Percentiles rank a stretch among this genome's conserved stretches.
Conservation (phyloP, 768 basidiomycete genomes). For the Kwoniella dejecticola region DNA sequence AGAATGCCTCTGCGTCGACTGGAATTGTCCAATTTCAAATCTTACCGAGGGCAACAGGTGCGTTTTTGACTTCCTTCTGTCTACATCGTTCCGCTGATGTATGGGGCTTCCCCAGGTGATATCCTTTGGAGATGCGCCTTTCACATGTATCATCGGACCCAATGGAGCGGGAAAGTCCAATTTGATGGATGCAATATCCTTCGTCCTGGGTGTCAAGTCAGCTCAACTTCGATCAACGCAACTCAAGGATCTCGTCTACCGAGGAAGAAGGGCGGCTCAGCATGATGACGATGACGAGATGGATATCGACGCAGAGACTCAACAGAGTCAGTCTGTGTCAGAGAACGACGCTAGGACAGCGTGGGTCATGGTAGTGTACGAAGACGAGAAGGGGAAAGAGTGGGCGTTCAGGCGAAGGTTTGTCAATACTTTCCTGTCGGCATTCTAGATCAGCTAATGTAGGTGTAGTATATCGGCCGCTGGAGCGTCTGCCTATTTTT, state of each 20-base stretch:
- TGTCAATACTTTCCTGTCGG: constrained; percentile 57
- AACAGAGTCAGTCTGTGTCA: constrained; percentile 60
- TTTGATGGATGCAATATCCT: constrained; percentile 99
- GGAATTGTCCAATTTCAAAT: constrained; percentile 96
- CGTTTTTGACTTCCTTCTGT: constrained; percentile 16
- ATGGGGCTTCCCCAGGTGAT: constrained; percentile 59
- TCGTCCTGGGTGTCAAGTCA: constrained; percentile 94
- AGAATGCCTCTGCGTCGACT: constrained; percentile 59
- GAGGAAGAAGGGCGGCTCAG: constrained; percentile 63
- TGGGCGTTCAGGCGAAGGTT: constrained; percentile 91
- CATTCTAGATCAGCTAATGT: background rate
- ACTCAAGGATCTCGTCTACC: constrained; percentile 92
- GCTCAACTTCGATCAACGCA: constrained; percentile 89
- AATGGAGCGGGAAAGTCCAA: constrained; percentile 99
- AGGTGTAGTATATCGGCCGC: constrained; percentile 74
- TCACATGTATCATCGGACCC: constrained; percentile 95
- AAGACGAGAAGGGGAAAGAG: constrained; percentile 74
- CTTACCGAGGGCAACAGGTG: constrained; percentile 67
- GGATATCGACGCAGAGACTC: constrained; percentile 56
- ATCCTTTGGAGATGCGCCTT: constrained; percentile 59
- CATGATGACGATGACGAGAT: constrained; percentile 41
- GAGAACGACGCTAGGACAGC: constrained; percentile 85
- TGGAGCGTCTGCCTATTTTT: constrained; percentile 85
- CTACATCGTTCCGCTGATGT: constrained; percentile 32
- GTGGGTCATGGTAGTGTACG: constrained; percentile 91